Evolutionary conservation across 176 grass and related monocot species (phyloP), one percentile per base, ranked within the genome.

Genomic region (Avena atlantica): DNA sequence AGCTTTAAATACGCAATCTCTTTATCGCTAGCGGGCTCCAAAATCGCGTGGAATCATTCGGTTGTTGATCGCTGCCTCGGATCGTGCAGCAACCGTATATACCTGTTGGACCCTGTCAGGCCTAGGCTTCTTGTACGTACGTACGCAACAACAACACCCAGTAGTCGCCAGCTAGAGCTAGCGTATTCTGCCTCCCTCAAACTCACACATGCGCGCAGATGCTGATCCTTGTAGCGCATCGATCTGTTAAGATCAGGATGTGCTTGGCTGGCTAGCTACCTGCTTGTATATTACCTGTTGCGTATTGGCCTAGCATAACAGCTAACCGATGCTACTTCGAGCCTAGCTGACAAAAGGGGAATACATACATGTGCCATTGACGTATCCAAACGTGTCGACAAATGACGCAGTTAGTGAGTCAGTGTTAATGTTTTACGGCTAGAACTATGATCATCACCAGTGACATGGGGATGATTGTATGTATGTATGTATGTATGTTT

Each of bases 31-130:
- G 61, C 63, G 45, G 79, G 4, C 2, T 34, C 79, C 62, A 52
- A 55, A 53, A 68, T 82, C 29, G 29, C 80, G 49, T 82, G 80
- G 80, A 82, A 82, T 70, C 23, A 29, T 31, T 11, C 3, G 16
- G 49, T 5, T 40, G 80, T 70, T 70, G 24, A 11, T 37, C 8
- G 9, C 15, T 70, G 48, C 80, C 19, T 16, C 17, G 36, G 11
- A 82, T 82, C 25, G 5, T 23, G 47, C 11, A 37, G 47, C 64
- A 69, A 20, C 60, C 42, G 17, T n/a, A 82, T 13, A 52, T 82
- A 63, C 79, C 2, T 52, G 63, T 82, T 82, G 27, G 25, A 52
- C 27, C 40, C 40, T 42, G 40, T 42, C 40, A 31, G 19, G n/a
- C 11, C 31, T 34, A 34, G 31, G 31, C 31, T 34, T 31, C 29